Evolutionary conservation across 1,284 basidiomycete genomes (phyloP).

Genomic region (Boletus sp.): DNA sequence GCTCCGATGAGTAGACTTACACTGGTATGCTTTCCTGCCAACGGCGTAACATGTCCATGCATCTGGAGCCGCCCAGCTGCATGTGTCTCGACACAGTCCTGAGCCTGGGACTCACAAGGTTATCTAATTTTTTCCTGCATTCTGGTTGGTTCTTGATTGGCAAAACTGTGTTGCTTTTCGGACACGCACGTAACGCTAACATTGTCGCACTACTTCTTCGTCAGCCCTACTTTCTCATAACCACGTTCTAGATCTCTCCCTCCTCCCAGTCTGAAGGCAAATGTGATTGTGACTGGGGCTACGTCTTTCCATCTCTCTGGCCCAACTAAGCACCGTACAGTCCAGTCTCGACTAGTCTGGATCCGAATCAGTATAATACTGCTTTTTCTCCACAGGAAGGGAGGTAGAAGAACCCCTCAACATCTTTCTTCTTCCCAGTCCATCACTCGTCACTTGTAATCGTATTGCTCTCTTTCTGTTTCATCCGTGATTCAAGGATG

Average conservation of each 20-base stretch:
- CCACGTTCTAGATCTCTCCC: slow-evolving; percentile 8
- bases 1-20: too few relatives aligned
- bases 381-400: not conserved
- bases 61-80: slow-evolving; percentile 15
- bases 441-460: not conserved
- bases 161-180: slow-evolving; percentile 4
- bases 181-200: slow-evolving; percentile 22
- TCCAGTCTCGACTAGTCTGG: slow-evolving; percentile 20
- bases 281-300: slow-evolving; percentile 21
- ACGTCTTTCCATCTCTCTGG: not conserved
- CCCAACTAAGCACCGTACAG: not conserved
- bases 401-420: not conserved
- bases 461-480: not conserved
- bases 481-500: slow-evolving; percentile 19
- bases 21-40: not conserved
- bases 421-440: slow-evolving; percentile 9
- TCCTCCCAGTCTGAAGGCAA: slow-evolving; percentile 19
- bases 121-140: slow-evolving; percentile 20
- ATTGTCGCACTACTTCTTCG: not conserved
- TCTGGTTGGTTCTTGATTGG: slow-evolving; percentile 11
- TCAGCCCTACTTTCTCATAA: not conserved
- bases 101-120: slow-evolving; percentile 2
- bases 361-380: slow-evolving; percentile 5
- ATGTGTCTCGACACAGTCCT: slow-evolving; percentile 7
- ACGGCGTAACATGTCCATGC: not conserved